phyloP scores from a whole-genome alignment of 2,329 filamentous ascomycete species.

The Lizonia empirigonia region DNA sequence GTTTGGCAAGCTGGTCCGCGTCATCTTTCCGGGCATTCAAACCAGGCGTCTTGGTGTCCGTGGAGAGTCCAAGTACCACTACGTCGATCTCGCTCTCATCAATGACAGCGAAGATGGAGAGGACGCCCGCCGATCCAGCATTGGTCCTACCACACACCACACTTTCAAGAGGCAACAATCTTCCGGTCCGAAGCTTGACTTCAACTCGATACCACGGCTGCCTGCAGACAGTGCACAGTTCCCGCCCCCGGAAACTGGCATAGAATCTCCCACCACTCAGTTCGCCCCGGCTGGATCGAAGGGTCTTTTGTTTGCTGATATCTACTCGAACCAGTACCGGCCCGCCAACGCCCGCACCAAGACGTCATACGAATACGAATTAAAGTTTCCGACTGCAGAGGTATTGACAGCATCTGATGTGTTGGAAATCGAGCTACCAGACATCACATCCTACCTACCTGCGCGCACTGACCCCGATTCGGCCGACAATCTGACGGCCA shows the following conservation, averaged over 20 bases:
- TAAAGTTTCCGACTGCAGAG: constrained; percentile 65
- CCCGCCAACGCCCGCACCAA: constrained; percentile 46
- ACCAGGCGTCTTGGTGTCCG: constrained; percentile 89
- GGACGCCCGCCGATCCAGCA: constrained; percentile 29
- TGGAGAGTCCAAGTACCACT: constrained; percentile 98
- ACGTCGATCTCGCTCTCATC: constrained; percentile 63
- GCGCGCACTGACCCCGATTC: constrained; percentile 82
- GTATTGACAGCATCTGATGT: constrained; percentile 66
- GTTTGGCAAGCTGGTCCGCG: constrained; percentile 94
- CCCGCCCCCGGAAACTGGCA: constrained; percentile 41
- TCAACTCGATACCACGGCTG: constrained; percentile 52
- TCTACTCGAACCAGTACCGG: constrained; percentile 51
- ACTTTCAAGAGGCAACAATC: constrained; percentile 42
- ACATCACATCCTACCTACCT: constrained; percentile 81
- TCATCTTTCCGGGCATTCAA: constrained; percentile 93
- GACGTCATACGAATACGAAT: constrained; percentile 64
- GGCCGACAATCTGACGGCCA: constrained; percentile 80
- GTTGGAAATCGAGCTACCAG: constrained; percentile 79
- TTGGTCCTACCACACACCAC: constrained; percentile 30
- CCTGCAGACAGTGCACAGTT: constrained; percentile 57
- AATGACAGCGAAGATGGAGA: constrained; percentile 50
- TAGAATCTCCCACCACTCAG: constrained; percentile 37
- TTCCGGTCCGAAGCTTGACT: constrained; percentile 40
- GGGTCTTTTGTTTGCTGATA: constrained; percentile 55
- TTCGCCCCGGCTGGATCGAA: constrained; percentile 50